Conservation (phyloP, 495 filamentous ascomycete species). For the Neurospora sp. region DNA sequence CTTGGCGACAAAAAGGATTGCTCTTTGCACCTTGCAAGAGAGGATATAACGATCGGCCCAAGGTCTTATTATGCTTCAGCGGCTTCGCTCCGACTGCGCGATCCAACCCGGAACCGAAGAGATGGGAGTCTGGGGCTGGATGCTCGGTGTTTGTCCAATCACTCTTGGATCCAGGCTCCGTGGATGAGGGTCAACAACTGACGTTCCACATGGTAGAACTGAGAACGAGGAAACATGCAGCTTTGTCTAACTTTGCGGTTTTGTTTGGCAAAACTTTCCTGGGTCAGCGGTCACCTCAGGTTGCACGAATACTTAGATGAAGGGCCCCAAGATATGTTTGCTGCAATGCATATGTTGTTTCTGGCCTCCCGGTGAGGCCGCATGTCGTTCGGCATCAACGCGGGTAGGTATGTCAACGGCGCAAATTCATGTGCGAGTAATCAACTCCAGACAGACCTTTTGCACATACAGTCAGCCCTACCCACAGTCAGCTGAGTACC, state of each 20-base stretch:
- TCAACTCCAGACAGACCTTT: background rate
- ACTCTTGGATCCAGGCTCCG: background rate
- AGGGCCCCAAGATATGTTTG: background rate
- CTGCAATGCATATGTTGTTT: background rate
- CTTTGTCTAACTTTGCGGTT: background rate
- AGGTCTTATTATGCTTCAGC: background rate
- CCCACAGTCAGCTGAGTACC: background rate
- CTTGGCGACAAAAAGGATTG: background rate
- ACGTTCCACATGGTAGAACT: background rate
- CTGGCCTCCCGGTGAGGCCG: background rate
- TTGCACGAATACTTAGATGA: background rate
- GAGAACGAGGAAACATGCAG: background rate
- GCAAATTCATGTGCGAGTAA: background rate
- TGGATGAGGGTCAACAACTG: background rate
- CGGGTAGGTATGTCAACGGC: background rate
- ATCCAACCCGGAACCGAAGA: background rate
- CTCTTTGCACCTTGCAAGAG: background rate
- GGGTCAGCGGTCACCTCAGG: background rate
- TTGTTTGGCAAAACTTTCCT: background rate
- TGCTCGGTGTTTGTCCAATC: background rate
- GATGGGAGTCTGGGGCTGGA: background rate
- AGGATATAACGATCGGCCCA: background rate
- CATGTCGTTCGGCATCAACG: background rate
- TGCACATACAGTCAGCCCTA: background rate
- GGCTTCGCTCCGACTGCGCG: background rate